These are phyloP conservation scores for Leishmania lainsoni DNA, from an alignment of 208 protist genomes.

Conservation along the genomic window DNA sequence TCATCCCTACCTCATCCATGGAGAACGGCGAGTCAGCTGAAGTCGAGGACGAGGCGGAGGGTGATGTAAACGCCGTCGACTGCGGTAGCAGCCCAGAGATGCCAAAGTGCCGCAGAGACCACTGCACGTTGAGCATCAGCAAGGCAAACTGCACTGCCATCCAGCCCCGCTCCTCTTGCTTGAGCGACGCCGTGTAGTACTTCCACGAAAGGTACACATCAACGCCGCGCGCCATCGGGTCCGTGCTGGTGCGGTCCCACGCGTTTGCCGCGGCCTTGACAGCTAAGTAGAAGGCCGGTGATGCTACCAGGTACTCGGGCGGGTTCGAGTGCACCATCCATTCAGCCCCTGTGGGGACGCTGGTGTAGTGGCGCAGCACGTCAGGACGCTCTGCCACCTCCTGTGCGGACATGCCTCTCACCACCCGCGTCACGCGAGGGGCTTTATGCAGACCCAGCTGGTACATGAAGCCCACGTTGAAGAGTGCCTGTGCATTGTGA, in stretches of 20 bases:
- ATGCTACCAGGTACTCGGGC: slow-evolving; percentile 15
- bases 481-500: slow-evolving; percentile 46
- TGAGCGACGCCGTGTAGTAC: slow-evolving; percentile 37
- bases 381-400: slow-evolving; percentile 8
- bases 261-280: slow-evolving; percentile 17
- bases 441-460: slow-evolving; percentile 53
- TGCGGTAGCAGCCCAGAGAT: not conserved
- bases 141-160: slow-evolving; percentile 23
- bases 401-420: not conserved
- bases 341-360: not conserved
- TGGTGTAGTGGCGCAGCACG: slow-evolving; percentile 1
- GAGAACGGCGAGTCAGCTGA: not conserved
- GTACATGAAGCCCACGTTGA: slow-evolving; percentile 75
- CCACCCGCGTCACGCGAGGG: slow-evolving; percentile 18
- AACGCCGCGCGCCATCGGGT: slow-evolving; percentile 26
- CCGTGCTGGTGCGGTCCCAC: slow-evolving; percentile 20
- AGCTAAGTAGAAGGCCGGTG: slow-evolving; percentile 15
- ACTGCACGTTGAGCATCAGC: slow-evolving; percentile 30
- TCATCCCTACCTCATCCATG: too few relatives aligned
- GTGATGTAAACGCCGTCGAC: not conserved
- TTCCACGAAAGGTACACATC: slow-evolving; percentile 32
- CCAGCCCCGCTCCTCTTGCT: slow-evolving; percentile 20
- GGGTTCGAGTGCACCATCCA: slow-evolving; percentile 32
- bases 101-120: slow-evolving; percentile 38
- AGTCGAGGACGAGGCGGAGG: not conserved